Conservation (phyloP, 257 asterid genomes). For the Buddleja alternifolia region DNA sequence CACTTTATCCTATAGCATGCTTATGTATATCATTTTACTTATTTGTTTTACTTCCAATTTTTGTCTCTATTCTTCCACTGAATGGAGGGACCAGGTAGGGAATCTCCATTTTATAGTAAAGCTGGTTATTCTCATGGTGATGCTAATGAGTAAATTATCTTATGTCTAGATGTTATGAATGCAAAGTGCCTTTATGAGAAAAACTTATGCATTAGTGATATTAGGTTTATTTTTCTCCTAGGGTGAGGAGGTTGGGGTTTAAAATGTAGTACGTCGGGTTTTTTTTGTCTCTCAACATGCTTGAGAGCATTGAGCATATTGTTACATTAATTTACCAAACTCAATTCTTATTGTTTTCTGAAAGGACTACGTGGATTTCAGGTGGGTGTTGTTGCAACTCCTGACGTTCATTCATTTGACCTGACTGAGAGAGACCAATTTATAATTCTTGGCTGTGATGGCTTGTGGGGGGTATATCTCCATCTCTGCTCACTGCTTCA, state of each 20-base stretch:
- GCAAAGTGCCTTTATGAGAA: constrained; percentile 1
- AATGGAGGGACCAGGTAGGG: constrained; percentile 3
- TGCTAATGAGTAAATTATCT: background rate
- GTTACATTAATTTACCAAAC: background rate
- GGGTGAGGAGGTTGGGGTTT: background rate
- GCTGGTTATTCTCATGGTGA: constrained; percentile 15
- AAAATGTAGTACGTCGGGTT: background rate
- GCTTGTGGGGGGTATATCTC: constrained; percentile 92
- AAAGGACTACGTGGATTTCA: constrained; percentile 40
- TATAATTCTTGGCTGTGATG: constrained; percentile 94
- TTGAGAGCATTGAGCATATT: background rate
- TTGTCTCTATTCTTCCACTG: constrained; percentile 7
- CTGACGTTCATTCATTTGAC: constrained; percentile 92
- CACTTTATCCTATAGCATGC: constrained; percentile 11
- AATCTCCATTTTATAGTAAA: constrained; percentile 16
- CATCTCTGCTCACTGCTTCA: constrained; percentile 16
- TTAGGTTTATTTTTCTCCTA: background rate
- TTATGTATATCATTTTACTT: background rate
- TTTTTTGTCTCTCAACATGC: background rate
- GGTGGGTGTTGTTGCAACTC: constrained; percentile 91
- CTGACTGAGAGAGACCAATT: constrained; percentile 89
- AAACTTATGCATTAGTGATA: constrained; percentile 5
- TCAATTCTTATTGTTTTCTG: background rate
- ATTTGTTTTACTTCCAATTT: constrained; percentile 24
- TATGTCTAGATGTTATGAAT: constrained; percentile 12